Evolutionary conservation across 345 rosid genomes (phyloP).

Genomic region (Salix caprea): DNA sequence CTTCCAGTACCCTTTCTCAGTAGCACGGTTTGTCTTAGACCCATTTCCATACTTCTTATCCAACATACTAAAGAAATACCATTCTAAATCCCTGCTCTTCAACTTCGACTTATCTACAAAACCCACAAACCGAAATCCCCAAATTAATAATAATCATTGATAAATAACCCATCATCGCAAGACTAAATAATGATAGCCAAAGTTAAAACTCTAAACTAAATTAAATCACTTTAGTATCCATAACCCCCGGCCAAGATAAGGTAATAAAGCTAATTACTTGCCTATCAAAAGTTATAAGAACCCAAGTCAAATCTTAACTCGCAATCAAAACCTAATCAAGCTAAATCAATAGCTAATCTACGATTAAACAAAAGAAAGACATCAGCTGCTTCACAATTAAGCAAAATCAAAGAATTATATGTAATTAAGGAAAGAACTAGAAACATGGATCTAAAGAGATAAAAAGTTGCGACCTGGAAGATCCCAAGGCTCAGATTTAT

Average conservation of each 20-base stretch:
- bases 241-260: neutral
- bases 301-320: no score
- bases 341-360: neutral
- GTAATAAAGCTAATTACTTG: neutral
- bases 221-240: neutral
- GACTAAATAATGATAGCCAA: neutral
- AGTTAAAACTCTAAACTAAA: neutral
- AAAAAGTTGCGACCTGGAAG: conserved; percentile 53
- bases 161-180: neutral
- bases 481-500: conserved; percentile 93
- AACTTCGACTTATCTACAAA: conserved; percentile 63
- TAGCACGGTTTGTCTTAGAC: conserved; percentile 84
- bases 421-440: neutral
- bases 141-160: conserved; percentile 4
- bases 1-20: conserved; percentile 94
- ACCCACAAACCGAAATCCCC: neutral
- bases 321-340: neutral
- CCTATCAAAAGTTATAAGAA: no score
- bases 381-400: neutral
- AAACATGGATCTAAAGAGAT: neutral
- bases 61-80: conserved; percentile 83
- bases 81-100: conserved; percentile 85
- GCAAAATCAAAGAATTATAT: neutral
- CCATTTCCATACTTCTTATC: conserved; percentile 89
- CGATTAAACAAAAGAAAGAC: neutral